Evolutionary conservation across 192 early-diverging fungal species (phyloP).

Genomic region (Cladochytrium replicatum): DNA sequence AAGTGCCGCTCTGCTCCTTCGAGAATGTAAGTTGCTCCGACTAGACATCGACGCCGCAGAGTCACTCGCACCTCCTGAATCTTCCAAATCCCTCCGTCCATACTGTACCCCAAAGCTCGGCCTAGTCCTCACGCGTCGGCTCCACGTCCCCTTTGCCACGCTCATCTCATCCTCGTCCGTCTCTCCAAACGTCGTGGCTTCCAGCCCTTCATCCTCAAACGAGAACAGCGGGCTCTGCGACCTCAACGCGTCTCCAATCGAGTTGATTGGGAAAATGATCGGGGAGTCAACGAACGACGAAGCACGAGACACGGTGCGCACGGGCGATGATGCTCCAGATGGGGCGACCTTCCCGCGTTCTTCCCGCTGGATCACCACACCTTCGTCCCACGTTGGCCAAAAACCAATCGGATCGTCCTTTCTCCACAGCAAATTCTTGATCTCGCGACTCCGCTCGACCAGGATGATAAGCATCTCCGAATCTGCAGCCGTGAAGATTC

Average conservation of each 20-base stretch:
- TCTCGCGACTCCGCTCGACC: slow-evolving; percentile 28
- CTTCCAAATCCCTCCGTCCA: slow-evolving; percentile 2
- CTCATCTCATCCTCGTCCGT: slow-evolving; percentile 20
- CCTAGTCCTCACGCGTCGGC: slow-evolving; percentile 6
- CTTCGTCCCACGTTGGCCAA: slow-evolving; percentile 33
- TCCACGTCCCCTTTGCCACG: slow-evolving; percentile 11
- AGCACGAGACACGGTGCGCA: background rate
- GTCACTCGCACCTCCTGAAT: slow-evolving; percentile 5
- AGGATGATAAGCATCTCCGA: slow-evolving; percentile 5
- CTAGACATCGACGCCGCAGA: slow-evolving; percentile 7
- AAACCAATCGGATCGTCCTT: slow-evolving; percentile 22
- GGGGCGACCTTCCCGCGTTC: slow-evolving; percentile 6
- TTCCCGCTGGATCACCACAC: slow-evolving; percentile 8
- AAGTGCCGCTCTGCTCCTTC: background rate
- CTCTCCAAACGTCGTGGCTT: slow-evolving; percentile 12
- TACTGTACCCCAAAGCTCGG: slow-evolving; percentile 1
- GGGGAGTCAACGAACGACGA: background rate
- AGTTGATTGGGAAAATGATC: background rate
- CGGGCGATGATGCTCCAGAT: slow-evolving; percentile 8
- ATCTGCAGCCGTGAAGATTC: slow-evolving; percentile 10
- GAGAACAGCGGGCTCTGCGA: slow-evolving; percentile 32
- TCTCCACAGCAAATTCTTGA: slow-evolving; percentile 33
- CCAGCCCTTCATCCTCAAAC: slow-evolving; percentile 27
- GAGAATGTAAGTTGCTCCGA: background rate
- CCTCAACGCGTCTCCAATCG: slow-evolving; percentile 11